Evolutionary conservation across 176 grass and related monocot species (phyloP).

Genomic region (Cocos nucifera): DNA sequence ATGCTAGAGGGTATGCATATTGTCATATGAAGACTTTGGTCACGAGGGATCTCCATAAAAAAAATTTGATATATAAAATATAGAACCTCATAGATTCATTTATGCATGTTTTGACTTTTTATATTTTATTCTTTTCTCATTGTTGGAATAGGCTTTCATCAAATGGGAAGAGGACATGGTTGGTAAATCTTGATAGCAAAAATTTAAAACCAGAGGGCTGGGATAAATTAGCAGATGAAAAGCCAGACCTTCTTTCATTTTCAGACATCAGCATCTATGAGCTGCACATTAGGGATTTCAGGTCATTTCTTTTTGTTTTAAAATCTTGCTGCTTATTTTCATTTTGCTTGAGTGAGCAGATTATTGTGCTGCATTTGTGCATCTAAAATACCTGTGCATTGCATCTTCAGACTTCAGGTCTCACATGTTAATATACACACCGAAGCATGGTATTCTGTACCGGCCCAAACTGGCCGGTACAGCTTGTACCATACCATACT

Average conservation of each 20-base stretch:
- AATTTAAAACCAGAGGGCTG: slow-evolving; percentile 58
- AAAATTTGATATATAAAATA: too few relatives aligned
- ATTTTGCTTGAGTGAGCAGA: not conserved
- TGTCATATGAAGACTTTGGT: not conserved
- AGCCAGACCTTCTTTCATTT: slow-evolving; percentile 66
- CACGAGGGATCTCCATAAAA: too few relatives aligned
- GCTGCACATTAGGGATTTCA: slow-evolving; percentile 95
- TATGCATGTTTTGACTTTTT: not conserved
- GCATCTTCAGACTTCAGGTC: too few relatives aligned
- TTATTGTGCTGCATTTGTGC: too few relatives aligned
- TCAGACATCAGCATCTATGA: slow-evolving; percentile 93
- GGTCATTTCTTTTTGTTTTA: slow-evolving; percentile 19
- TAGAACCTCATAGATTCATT: too few relatives aligned
- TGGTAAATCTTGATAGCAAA: slow-evolving; percentile 59
- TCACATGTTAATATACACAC: too few relatives aligned
- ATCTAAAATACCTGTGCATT: too few relatives aligned
- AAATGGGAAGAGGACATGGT: slow-evolving; percentile 58
- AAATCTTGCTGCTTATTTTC: not conserved
- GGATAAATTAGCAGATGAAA: slow-evolving; percentile 67
- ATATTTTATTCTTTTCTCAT: slow-evolving; percentile 14
- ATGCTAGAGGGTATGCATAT: slow-evolving; percentile 66
- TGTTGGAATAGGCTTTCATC: slow-evolving; percentile 48
- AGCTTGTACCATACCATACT: too few relatives aligned
- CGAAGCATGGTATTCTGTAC: too few relatives aligned
- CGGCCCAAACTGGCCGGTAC: too few relatives aligned